phyloP scores from a whole-genome alignment of 148 eudicot species.

The Bassia scoparia region DNA sequence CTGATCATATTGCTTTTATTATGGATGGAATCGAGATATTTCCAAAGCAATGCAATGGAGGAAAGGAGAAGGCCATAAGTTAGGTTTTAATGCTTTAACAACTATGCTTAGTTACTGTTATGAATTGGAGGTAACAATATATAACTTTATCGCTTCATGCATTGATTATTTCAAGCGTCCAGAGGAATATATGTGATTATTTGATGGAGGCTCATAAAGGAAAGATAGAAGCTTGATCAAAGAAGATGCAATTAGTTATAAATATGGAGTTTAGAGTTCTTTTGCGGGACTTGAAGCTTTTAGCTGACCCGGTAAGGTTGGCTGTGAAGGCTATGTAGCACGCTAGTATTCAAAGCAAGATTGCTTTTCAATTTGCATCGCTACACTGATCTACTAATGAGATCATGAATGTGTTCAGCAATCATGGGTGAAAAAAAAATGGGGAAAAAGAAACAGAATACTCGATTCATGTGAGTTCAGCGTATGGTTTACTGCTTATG shows the following conservation, averaged over 20 bases:
- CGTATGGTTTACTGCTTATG: conserved; percentile 24
- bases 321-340: conserved; percentile 64
- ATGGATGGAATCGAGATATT: conserved; percentile 83
- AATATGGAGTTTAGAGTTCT: conserved; percentile 55
- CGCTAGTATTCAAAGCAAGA: conserved; percentile 41
- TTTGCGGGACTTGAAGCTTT: conserved; percentile 51
- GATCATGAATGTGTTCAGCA: conserved; percentile 54
- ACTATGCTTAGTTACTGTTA: conserved; percentile 51
- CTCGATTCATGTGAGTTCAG: conserved; percentile 29
- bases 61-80: conserved; percentile 53
- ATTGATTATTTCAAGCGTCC: conserved; percentile 64
- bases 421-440: conserved; percentile 53
- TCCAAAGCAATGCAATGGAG: conserved; percentile 44
- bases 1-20: conserved; percentile 63
- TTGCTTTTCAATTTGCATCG: conserved; percentile 57
- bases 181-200: conserved; percentile 56
- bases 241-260: conserved; percentile 57
- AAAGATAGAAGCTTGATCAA: conserved; percentile 47
- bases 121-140: conserved; percentile 52
- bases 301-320: conserved; percentile 45
- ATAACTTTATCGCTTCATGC: conserved; percentile 61
- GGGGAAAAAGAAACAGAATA: conserved; percentile 34
- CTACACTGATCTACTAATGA: conserved; percentile 74
- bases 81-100: conserved; percentile 48
- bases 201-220: conserved; percentile 61